Base-by-base conservation (phyloP, 2,329 filamentous ascomycete genomes). In the Gyromitra esculenta region DNA sequence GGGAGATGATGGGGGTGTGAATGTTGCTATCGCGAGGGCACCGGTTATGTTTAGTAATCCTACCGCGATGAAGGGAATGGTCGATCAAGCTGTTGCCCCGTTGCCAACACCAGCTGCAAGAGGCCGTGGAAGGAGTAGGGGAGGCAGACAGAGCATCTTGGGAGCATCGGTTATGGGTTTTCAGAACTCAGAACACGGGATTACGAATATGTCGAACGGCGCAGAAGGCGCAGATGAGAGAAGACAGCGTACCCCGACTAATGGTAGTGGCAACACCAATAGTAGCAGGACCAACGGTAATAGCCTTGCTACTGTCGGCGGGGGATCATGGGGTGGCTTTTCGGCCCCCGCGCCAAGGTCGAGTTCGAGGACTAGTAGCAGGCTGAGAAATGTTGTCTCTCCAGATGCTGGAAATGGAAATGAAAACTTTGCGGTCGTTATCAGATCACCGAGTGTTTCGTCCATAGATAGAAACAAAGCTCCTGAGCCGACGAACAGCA, bases 21-120 rank as follows among this genome's bases (percentile, higher is more conserved):
- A 35, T 59, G 52, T 52, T 5, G 52, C 45, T 15, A 25, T 39
- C 15, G 60, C 41, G 15, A 43, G 45, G 31, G 21, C 43, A 8
- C 63, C 39, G 11, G 15, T 64, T 18, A 63, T 60, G 52, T 15
- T 39, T 18, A 18, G 39, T 9, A 68, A 69, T 48, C 21, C 37
- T 1, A 57, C 63, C 35, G 48, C 71, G 2, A 52, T 45, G 11
- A 73, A 73, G 31, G 50, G 59, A 5, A 65, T 62, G 25, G 64
- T 65, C n/a, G 50, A 25, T 15, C 57, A 63, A 5, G 15, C 7
- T 39, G 13, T 52, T 62, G 48, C 59, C 1, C 57, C 57, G 13
- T 75, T 68, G 9, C 52, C 67, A 6, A 73, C 73, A 7, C 77
- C 77, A 15, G 43, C 56, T 5, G 73, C 73, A n/a, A 77, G 71